phyloP scores from a whole-genome alignment of 2,329 filamentous ascomycete genomes.

The Botrytis deweyae region DNA sequence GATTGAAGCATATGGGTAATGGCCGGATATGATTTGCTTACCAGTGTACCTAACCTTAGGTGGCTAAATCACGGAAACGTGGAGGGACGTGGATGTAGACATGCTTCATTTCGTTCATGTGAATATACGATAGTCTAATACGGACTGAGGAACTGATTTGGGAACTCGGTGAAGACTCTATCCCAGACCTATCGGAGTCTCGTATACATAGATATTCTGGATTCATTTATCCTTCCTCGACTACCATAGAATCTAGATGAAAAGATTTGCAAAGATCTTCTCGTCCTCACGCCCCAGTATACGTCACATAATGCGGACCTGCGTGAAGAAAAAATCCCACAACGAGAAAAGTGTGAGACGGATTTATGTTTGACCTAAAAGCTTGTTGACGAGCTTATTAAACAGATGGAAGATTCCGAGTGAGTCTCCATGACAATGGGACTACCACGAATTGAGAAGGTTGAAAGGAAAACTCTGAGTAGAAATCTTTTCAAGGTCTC shows the following conservation, averaged over 20 bases:
- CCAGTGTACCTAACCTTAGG: not conserved
- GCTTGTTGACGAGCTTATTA: not conserved
- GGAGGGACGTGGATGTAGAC: not conserved
- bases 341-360: not conserved
- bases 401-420: not conserved
- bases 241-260: not conserved
- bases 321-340: not conserved
- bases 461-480: not conserved
- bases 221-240: not conserved
- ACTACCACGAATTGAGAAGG: not conserved
- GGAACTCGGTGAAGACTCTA: not conserved
- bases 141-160: not conserved
- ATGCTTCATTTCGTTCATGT: not conserved
- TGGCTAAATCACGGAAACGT: not conserved
- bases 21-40: not conserved
- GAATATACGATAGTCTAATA: not conserved
- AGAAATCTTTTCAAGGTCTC: not conserved
- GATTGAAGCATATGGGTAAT: not conserved
- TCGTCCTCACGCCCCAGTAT: not conserved
- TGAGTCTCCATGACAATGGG: not conserved
- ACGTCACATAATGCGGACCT: conserved; percentile 2
- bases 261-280: not conserved
- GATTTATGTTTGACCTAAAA: not conserved
- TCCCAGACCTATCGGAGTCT: not conserved
- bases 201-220: not conserved